These are phyloP conservation scores for Mycena filopes DNA, from an alignment of 768 basidiomycete species.

Conservation along the genomic window DNA sequence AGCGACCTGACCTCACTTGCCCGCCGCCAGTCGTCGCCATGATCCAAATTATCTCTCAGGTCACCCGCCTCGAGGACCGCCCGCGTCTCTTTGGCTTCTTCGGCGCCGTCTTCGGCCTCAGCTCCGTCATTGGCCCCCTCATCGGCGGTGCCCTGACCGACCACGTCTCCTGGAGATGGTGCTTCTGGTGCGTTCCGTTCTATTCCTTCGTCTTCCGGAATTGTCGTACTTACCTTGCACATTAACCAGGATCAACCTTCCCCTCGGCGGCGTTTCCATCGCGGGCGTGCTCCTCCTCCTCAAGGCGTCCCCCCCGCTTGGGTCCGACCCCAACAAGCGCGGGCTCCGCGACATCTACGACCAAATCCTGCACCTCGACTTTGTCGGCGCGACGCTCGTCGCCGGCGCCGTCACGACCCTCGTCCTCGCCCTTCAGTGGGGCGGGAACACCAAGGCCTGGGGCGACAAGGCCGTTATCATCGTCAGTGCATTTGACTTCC, in stretches of 20 bases:
- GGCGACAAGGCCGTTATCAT: conserved; percentile 4
- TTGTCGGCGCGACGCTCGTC: neutral
- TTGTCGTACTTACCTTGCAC: too few species aligned
- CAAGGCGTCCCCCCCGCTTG: too few species aligned
- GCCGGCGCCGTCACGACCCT: neutral
- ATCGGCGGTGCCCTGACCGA: neutral
- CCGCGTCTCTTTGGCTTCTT: too few species aligned
- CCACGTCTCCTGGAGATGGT: neutral
- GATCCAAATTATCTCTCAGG: neutral
- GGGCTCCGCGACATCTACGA: neutral
- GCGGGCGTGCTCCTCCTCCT: neutral
- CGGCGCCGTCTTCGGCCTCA: neutral
- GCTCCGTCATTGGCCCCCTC: too few species aligned
- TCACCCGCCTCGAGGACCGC: too few species aligned
- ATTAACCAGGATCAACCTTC: conserved; percentile 7
- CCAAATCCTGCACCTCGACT: too few species aligned
- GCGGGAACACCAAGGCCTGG: too few species aligned
- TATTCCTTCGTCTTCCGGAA: too few species aligned
- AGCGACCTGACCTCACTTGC: too few species aligned
- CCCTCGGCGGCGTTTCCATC: neutral
- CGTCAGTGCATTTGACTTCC: too few species aligned
- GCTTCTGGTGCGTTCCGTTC: too few species aligned
- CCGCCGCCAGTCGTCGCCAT: conserved; percentile 3
- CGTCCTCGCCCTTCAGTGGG: neutral
- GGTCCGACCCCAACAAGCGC: neutral